Evolutionary conservation across 2,329 filamentous ascomycete species (phyloP).

Genomic region (Zymoseptoria pseudotritici): DNA sequence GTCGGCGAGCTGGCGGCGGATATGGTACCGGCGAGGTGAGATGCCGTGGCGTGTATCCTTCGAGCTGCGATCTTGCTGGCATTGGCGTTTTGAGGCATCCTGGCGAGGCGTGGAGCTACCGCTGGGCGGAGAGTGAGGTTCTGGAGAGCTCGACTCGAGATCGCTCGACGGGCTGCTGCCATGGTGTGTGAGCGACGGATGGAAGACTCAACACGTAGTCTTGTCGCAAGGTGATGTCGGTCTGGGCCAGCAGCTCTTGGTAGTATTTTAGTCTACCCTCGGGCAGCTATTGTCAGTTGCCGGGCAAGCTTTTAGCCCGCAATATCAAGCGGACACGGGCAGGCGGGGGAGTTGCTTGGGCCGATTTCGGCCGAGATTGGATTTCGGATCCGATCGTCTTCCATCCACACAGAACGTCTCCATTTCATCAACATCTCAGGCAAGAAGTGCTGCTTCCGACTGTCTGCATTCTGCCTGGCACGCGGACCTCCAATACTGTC

Average conservation of each 20-base stretch:
- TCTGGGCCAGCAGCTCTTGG: not conserved
- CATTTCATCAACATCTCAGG: too few species aligned
- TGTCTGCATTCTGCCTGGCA: too few species aligned
- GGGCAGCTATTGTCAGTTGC: not conserved
- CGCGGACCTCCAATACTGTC: too few species aligned
- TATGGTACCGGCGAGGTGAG: constrained; percentile 46
- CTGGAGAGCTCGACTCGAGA: constrained; percentile 35
- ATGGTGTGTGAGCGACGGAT: constrained; percentile 1
- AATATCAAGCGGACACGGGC: too few species aligned
- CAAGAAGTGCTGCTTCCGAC: too few species aligned
- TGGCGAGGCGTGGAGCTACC: constrained; percentile 26
- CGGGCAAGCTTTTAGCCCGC: too few species aligned
- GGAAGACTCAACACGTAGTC: constrained; percentile 1
- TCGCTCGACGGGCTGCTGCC: constrained; percentile 41
- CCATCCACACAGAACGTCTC: too few species aligned
- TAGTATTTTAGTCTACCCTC: not conserved
- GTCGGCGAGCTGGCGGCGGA: constrained; percentile 43
- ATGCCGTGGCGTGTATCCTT: constrained; percentile 49
- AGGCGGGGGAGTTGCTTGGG: too few species aligned
- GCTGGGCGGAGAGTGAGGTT: constrained; percentile 33
- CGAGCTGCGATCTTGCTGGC: constrained; percentile 35
- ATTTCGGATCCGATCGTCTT: too few species aligned
- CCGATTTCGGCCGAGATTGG: too few species aligned
- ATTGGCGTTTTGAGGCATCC: constrained; percentile 28
- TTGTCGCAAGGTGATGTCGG: not conserved